Percentiles rank a stretch among this genome's conserved stretches.
These are phyloP conservation scores for Cryptococcus sp. DNA, from an alignment of 1,284 basidiomycete genomes.

Conservation along the genomic window DNA sequence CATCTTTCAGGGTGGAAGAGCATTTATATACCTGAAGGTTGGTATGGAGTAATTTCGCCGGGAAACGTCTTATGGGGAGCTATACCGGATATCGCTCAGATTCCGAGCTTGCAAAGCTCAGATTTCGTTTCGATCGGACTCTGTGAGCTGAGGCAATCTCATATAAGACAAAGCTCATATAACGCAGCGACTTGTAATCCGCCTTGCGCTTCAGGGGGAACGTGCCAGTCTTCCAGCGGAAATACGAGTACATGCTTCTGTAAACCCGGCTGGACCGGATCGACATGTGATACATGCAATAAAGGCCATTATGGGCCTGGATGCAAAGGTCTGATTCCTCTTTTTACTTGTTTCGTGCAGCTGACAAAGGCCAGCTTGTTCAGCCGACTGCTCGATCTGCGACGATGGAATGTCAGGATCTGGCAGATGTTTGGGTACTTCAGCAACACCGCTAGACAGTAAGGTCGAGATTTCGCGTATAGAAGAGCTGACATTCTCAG, in stretches of 20 bases:
- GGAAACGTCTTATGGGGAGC: conserved; percentile 34
- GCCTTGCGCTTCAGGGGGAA: conserved; percentile 27
- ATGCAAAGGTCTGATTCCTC: conserved; percentile 29
- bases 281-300: conserved; percentile 33
- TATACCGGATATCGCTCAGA: conserved; percentile 18
- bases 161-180: background rate
- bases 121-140: conserved; percentile 6
- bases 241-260: conserved; percentile 21
- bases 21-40: conserved; percentile 26
- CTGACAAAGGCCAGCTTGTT: conserved; percentile 25
- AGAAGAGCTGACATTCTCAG: conserved; percentile 14
- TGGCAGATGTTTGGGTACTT: conserved; percentile 43
- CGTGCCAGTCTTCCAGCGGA: conserved; percentile 11
- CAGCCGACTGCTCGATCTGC: conserved; percentile 37
- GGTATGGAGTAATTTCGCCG: conserved; percentile 24
- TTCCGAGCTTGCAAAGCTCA: too few relatives aligned
- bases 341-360: background rate
- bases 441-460: conserved; percentile 17
- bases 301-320: conserved; percentile 36
- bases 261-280: conserved; percentile 30
- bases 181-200: conserved; percentile 27
- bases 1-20: conserved; percentile 21
- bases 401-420: conserved; percentile 46
- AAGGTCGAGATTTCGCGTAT: background rate
- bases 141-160: conserved; percentile 10